Evolutionary conservation across 495 filamentous ascomycete species (phyloP).

Genomic region (Hypoxylon intermedium): DNA sequence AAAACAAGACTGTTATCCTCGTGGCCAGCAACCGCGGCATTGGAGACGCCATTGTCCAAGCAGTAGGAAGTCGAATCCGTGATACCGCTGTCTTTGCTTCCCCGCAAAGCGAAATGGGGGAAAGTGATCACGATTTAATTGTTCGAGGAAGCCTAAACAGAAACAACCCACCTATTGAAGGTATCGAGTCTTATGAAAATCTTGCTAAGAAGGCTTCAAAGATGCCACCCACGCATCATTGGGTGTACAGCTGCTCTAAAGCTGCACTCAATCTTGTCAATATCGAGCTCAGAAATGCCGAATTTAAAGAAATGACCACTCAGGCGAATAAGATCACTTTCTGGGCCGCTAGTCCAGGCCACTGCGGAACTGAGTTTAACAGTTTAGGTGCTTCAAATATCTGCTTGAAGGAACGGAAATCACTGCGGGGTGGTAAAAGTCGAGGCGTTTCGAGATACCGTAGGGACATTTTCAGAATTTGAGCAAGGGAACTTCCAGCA

Average conservation of each 20-base stretch:
- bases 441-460: conserved; percentile 34
- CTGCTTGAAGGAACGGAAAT: conserved; percentile 46
- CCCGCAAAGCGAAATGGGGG: conserved; percentile 35
- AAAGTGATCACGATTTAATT: conserved; percentile 32
- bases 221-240: conserved; percentile 21
- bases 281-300: conserved; percentile 43
- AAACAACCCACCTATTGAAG: conserved; percentile 26
- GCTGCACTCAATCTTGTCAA: conserved; percentile 46
- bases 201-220: conserved; percentile 22
- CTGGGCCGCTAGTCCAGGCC: conserved; percentile 40
- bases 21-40: conserved; percentile 49
- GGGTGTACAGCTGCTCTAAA: conserved; percentile 41
- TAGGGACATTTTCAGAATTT: conserved; percentile 45
- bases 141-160: conserved; percentile 32
- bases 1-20: conserved; percentile 40
- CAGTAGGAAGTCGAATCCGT: conserved; percentile 37
- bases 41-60: conserved; percentile 46
- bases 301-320: conserved; percentile 34
- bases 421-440: conserved; percentile 41
- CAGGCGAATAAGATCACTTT: conserved; percentile 38
- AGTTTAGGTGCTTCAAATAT: conserved; percentile 42
- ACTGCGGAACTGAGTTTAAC: conserved; percentile 51
- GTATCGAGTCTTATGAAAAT: background rate
- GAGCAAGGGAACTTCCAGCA: conserved; percentile 45
- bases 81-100: conserved; percentile 40